Base-by-base conservation (phyloP, 2,329 filamentous ascomycete species). In the Colletotrichum lini region DNA sequence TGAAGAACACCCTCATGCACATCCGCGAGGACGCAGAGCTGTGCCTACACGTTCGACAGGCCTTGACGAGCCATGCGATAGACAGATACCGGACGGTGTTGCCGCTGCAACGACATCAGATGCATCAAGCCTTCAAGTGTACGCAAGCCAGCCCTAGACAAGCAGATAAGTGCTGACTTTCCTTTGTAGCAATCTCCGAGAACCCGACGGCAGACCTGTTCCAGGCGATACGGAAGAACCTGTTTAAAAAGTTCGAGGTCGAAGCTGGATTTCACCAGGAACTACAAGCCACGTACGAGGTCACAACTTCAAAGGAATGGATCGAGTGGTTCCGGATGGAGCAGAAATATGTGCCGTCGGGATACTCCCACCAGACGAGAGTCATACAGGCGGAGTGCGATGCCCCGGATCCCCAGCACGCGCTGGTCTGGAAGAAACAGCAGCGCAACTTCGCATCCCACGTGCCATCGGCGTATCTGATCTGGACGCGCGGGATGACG, bases 401-500 rank as follows among this genome's bases (percentile, higher is more conserved):
- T 59, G 77, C 76, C n/a, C 76, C 77, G 3, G 77, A 78, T n/a
- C 72, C 75, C 23, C 75, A 76, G 70, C 67, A 78, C 69, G 63
- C 74, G n/a, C 49, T 78, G 68, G 75, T 78, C 21, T 78, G 76
- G 76, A 70, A 72, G 23, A 73, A 73, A 8, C 76, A 78, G 66
- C 74, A 75, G 65, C 73, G 72, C 16, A 47, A 59, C 0, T 65
- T 74, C 9, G 73, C 72, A 1, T 75, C 76, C 0, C 62, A 75
- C n/a, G 62, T 76, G 3, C 75, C 75, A 1, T 75, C 73, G 12
- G 73, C 72, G 0, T 78, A 76, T 26, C 64, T 78, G n/a, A 72
- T 78, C 30, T 77, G 77, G 76, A 76, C 77, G 2, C 73, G 72
- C n/a, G 76, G 76, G 35, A 78, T 77, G 76, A 78, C 76, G 6